Evolutionary conservation across 495 filamentous ascomycete genomes (phyloP).

Genomic region (Pyrenula massariospora): DNA sequence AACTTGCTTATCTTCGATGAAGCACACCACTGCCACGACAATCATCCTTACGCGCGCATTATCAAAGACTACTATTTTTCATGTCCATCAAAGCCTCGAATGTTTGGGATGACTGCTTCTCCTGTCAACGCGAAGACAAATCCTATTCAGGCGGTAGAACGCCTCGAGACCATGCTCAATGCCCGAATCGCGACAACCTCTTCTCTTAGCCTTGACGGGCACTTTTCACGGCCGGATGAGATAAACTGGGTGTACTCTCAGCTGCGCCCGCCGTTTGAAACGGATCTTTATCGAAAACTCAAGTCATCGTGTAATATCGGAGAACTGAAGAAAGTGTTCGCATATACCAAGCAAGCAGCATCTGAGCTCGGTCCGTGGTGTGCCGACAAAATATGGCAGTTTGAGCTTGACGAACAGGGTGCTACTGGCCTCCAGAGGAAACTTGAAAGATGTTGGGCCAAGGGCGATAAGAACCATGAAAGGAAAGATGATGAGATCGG

Average conservation of each 20-base stretch:
- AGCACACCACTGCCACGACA: slow-evolving; percentile 92
- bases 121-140: slow-evolving; percentile 79
- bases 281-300: slow-evolving; percentile 49
- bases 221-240: slow-evolving; percentile 50
- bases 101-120: slow-evolving; percentile 97
- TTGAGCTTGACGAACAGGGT: slow-evolving; percentile 57
- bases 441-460: slow-evolving; percentile 21
- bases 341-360: slow-evolving; percentile 41
- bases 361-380: slow-evolving; percentile 76
- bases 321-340: slow-evolving; percentile 46
- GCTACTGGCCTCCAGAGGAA: slow-evolving; percentile 48
- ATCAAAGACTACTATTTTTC: slow-evolving; percentile 73
- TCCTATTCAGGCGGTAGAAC: slow-evolving; percentile 51
- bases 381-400: slow-evolving; percentile 69
- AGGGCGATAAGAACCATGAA: slow-evolving; percentile 4
- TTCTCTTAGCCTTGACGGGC: slow-evolving; percentile 48
- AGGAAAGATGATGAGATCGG: slow-evolving; percentile 35
- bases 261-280: slow-evolving; percentile 42
- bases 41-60: slow-evolving; percentile 83
- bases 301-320: slow-evolving; percentile 42
- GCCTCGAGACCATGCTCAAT: slow-evolving; percentile 69
- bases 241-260: slow-evolving; percentile 43
- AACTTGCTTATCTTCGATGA: slow-evolving; percentile 94
- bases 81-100: slow-evolving; percentile 47
- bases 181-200: slow-evolving; percentile 73